These are phyloP conservation scores for Pleomassaria siparia DNA, from an alignment of 2,329 filamentous ascomycete species.

Conservation along the genomic window DNA sequence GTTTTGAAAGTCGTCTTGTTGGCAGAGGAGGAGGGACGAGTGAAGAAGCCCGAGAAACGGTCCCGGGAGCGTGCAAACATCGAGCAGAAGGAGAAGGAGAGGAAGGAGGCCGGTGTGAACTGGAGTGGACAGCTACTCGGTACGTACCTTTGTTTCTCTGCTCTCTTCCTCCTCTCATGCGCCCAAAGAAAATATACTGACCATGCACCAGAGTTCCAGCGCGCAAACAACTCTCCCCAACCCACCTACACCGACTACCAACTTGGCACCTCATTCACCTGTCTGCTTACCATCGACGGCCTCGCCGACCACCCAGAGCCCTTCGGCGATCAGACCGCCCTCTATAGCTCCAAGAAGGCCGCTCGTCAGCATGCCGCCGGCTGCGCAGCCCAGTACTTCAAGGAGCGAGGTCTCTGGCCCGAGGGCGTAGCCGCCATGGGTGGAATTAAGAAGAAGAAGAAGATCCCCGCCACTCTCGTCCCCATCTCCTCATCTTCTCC, in stretches of 20 bases:
- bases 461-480: not conserved
- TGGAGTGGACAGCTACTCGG: conserved; percentile 45
- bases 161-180: not conserved
- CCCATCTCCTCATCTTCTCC: too few relatives aligned
- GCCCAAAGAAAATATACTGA: not conserved
- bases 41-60: conserved; percentile 21
- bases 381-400: conserved; percentile 46
- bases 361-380: conserved; percentile 46
- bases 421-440: conserved; percentile 18
- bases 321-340: conserved; percentile 39
- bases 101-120: conserved; percentile 28
- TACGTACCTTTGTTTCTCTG: conserved; percentile 19
- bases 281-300: conserved; percentile 29
- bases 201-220: conserved; percentile 32
- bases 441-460: conserved; percentile 38
- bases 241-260: conserved; percentile 43
- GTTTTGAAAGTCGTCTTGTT: conserved; percentile 30
- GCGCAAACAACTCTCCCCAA: conserved; percentile 20
- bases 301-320: conserved; percentile 22
- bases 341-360: conserved; percentile 44
- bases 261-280: conserved; percentile 34
- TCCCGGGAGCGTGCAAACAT: too few relatives aligned
- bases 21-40: conserved; percentile 23
- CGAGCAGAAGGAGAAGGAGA: conserved; percentile 5
- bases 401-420: conserved; percentile 36